Evolutionary conservation across 345 rosid genomes (phyloP).

Genomic region (Pistacia vera): DNA sequence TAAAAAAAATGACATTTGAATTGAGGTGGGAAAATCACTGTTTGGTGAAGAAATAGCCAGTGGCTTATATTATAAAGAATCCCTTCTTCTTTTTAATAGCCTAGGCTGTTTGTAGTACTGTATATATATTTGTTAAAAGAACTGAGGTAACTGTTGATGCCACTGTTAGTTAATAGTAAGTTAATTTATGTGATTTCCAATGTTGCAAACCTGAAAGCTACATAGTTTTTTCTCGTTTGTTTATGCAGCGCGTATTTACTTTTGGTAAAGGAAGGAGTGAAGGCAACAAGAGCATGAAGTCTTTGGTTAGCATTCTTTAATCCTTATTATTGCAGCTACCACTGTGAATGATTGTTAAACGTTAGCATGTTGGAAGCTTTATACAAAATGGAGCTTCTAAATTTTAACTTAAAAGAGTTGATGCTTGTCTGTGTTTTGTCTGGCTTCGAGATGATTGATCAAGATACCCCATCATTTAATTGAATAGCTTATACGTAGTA

Average conservation of each 20-base stretch:
- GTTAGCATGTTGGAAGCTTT: too few species aligned
- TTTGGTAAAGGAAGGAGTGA: slow-evolving; percentile 91
- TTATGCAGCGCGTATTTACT: slow-evolving; percentile 73
- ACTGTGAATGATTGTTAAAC: too few species aligned
- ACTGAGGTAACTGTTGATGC: neutral
- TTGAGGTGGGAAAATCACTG: neutral
- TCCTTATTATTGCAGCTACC: too few species aligned
- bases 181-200: neutral
- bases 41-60: neutral
- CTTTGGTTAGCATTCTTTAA: slow-evolving; percentile 58
- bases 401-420: neutral
- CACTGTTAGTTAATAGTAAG: neutral
- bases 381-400: too few species aligned
- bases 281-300: slow-evolving; percentile 97
- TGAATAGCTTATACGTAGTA: neutral
- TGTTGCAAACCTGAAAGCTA: slow-evolving; percentile 3
- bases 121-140: neutral
- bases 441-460: neutral
- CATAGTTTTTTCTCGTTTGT: neutral
- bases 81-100: neutral
- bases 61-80: neutral
- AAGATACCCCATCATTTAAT: neutral
- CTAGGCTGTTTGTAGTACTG: neutral
- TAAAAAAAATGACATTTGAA: neutral
- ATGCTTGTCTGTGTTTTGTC: neutral